Evolutionary conservation across 23 red algal species (phyloP).

Genomic region (Chondrus crispus): DNA sequence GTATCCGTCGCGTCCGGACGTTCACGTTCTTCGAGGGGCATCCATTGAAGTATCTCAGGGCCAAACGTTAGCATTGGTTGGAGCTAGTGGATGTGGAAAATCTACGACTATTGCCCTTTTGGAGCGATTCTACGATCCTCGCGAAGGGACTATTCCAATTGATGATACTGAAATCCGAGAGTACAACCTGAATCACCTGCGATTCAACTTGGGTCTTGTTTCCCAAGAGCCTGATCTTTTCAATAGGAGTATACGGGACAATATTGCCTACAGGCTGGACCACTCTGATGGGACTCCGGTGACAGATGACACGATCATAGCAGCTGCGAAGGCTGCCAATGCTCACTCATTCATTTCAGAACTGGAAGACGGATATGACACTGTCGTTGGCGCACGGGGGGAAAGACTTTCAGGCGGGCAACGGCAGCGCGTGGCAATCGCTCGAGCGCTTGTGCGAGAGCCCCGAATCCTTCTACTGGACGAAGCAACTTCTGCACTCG

Average conservation of each 20-base stretch:
- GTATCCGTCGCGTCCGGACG: conserved; percentile 82
- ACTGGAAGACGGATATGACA: conserved; percentile 87
- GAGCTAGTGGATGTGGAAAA: conserved; percentile 88
- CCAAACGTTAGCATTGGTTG: conserved; percentile 93
- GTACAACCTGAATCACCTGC: conserved; percentile 57
- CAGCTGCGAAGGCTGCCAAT: conserved; percentile 68
- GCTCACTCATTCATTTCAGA: conserved; percentile 81
- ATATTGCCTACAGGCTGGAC: conserved; percentile 82
- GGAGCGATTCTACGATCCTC: conserved; percentile 92
- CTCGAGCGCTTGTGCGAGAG: conserved; percentile 87
- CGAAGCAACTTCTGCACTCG: conserved; percentile 86
- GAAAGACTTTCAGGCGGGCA: conserved; percentile 80
- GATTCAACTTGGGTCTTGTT: conserved; percentile 72
- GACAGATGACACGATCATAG: conserved; percentile 57
- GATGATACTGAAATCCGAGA: conserved; percentile 56
- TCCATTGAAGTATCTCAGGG: conserved; percentile 46
- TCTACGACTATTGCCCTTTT: conserved; percentile 70
- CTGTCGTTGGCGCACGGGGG: conserved; percentile 79
- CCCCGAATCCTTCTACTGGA: conserved; percentile 90
- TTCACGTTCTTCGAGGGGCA: conserved; percentile 73
- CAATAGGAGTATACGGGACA: conserved; percentile 69
- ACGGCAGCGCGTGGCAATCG: conserved; percentile 90
- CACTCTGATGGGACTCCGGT: conserved; percentile 59
- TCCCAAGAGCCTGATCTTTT: conserved; percentile 93
- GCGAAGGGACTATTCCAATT: conserved; percentile 51